Evolutionary conservation across 768 basidiomycete species (phyloP), one percentile per base, ranked within the genome.

Genomic region (Terana coerulea): DNA sequence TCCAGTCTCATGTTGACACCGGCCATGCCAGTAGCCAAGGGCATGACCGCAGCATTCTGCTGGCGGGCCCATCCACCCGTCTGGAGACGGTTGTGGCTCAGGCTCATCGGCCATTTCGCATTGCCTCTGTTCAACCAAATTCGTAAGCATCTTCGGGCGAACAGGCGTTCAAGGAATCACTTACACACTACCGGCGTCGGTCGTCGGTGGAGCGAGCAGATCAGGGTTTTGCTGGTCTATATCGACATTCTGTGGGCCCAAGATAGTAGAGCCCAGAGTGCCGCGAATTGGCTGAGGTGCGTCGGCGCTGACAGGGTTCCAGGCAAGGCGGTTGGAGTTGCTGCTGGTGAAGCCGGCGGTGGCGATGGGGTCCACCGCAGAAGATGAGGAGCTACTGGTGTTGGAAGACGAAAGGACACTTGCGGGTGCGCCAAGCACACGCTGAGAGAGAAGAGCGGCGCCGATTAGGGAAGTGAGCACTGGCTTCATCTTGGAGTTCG

Each of bases 11-110:
- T 68, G 50, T 71, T 61, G 14, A 36, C 59, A 8, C 60, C 61
- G n/a, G 73, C 65, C 33, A 73, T 25, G 56, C 61, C 56, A 29
- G 57, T 64, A 4, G 64, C 62, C 21, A 67, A 51, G 19, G 65
- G 62, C 58, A 65, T 50, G 21, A 53, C 53, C 5, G 41, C 52
- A 17, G 54, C 61, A 40, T 65, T 69, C 47, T 66, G 58, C 49
- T 69, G 65, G 24, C 68, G 59, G 10, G 67, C 67, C 67, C 68
- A 69, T 0, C 68, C 68, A 12, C 68, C 68, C 8, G 63, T 61
- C 42, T 69, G 64, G 14, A 69, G 52, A 22, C 67, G 64, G 33
- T 62, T 66, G 50, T 65, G 66, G 48, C 65, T 67, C 36, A 68
- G 57, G 47, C 59, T 57, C 53, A 67, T 61, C 9, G 68, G 65